A percentile compares a stretch with the other conserved stretches of the same genome.
These are phyloP conservation scores for Hondaea fermentalgiana DNA, from an alignment of 108 stramenopile species.

Conservation along the genomic window DNA sequence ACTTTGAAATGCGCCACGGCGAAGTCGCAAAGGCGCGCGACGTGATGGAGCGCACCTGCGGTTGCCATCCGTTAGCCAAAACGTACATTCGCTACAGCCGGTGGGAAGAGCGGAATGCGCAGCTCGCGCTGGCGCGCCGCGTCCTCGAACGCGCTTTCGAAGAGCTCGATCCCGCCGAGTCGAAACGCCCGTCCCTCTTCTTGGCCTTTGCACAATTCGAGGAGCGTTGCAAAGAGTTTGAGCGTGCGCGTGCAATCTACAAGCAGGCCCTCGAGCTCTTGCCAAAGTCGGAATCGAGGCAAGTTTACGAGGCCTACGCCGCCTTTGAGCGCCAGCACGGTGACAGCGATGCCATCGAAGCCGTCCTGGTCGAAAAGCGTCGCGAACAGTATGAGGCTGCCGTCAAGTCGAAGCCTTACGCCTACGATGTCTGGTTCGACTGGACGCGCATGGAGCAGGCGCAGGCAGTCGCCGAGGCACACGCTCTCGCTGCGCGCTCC, in stretches of 20 bases:
- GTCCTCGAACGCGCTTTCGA: constrained; percentile 83
- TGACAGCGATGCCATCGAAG: constrained; percentile 72
- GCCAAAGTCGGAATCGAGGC: constrained; percentile 51
- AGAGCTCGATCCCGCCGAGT: constrained; percentile 82
- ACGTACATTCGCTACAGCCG: constrained; percentile 88
- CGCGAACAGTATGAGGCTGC: constrained; percentile 69
- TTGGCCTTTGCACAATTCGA: constrained; percentile 68
- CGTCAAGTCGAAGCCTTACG: constrained; percentile 65
- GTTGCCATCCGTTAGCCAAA: constrained; percentile 69
- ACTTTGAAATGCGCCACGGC: constrained; percentile 83
- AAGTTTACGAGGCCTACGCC: constrained; percentile 46
- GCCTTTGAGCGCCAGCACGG: constrained; percentile 97
- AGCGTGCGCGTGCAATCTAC: constrained; percentile 91
- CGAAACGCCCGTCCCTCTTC: constrained; percentile 75
- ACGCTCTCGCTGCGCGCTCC: not conserved
- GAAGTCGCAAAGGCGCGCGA: constrained; percentile 48
- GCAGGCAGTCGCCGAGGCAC: constrained; percentile 26
- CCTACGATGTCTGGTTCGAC: constrained; percentile 98
- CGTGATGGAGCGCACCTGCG: constrained; percentile 67
- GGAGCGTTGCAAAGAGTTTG: constrained; percentile 88
- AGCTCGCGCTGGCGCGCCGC: constrained; percentile 75
- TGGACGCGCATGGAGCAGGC: constrained; percentile 84
- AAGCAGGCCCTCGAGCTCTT: constrained; percentile 78
- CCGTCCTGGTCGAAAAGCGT: constrained; percentile 71
- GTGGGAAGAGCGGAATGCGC: constrained; percentile 94